Base-by-base conservation (phyloP, 1,284 basidiomycete species). In the Cutaneotrichosporon sp. region DNA sequence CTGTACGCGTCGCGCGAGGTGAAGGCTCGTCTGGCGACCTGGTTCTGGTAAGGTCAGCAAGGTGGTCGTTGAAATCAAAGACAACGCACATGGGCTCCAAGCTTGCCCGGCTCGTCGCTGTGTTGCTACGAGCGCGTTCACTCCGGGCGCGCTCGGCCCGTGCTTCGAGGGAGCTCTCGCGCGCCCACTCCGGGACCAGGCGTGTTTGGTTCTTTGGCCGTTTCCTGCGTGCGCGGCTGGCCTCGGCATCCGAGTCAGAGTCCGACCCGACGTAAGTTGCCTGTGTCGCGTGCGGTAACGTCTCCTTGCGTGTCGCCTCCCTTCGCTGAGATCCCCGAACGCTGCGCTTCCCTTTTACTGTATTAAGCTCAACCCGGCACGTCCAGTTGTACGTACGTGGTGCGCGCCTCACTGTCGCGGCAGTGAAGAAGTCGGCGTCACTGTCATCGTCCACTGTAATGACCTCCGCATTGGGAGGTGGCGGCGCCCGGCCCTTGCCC, bases 391-490 rank as follows among this genome's bases (percentile, higher is more conserved):
- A 5, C 10, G 10, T 30, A 30, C 26, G 7, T 7, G 26, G 26
- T 7, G 26, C 7, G 5, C 43, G 43, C 13, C 33, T n/a, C n/a
- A 46, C 10, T 0, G 46, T 52, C 48, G 61, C 63, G 20, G 42
- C 37, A 4, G 53, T 58, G 54, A 69, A 69, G 59, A 69, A 69
- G 44, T 69, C 67, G 33, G 48, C 43, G 26, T 65, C 64, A 38
- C 52, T 55, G 21, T 43, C 41, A 17, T 60, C 60, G n/a, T 51
- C 52, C 22, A 54, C 12, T 4, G 15, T 36, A 37, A 61, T 37
- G 4, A 49, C 45, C 12, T 53, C 52, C 8, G 26, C 43, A 4
- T 18, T 18, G 8, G 43, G 43, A 2, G 42, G 42, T 12, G 30
- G 30, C 9, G n/a, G n/a, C 17, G 15, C 39, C 38, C 35, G 34